These are phyloP conservation scores for Calvatia gigantea DNA, from an alignment of 768 basidiomycete species.

Conservation along the genomic window DNA sequence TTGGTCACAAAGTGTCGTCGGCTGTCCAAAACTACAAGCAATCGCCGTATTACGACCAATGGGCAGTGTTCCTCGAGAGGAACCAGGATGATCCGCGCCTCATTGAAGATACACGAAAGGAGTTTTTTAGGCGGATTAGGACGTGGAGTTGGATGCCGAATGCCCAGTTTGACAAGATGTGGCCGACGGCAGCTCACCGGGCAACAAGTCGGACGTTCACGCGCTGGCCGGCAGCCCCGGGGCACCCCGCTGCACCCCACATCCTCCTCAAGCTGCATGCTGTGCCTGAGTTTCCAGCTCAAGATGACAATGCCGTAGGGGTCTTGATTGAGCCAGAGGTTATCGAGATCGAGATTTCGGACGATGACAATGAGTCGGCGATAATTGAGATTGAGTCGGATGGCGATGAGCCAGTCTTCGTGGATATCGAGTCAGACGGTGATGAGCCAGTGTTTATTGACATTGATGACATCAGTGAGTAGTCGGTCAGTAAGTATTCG, in stretches of 20 bases:
- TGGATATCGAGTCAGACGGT: no score
- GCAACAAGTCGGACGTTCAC: neutral
- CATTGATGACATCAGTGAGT: no score
- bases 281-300: no score
- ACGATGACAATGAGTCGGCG: no score
- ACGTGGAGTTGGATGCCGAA: neutral
- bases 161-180: neutral
- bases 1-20: neutral
- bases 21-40: neutral
- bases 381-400: no score
- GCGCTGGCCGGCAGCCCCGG: neutral
- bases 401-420: no score
- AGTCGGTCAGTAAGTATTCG: no score
- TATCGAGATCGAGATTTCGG: no score
- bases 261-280: no score
- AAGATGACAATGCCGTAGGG: no score
- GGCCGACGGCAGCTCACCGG: neutral
- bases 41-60: neutral
- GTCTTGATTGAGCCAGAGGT: no score
- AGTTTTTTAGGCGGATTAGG: neutral
- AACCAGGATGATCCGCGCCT: neutral
- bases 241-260: neutral
- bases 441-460: no score
- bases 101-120: neutral
- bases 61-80: neutral